Evolutionary conservation across 495 filamentous ascomycete genomes (phyloP), one percentile per base, ranked within the genome.

Genomic region (Tuber calosporum): DNA sequence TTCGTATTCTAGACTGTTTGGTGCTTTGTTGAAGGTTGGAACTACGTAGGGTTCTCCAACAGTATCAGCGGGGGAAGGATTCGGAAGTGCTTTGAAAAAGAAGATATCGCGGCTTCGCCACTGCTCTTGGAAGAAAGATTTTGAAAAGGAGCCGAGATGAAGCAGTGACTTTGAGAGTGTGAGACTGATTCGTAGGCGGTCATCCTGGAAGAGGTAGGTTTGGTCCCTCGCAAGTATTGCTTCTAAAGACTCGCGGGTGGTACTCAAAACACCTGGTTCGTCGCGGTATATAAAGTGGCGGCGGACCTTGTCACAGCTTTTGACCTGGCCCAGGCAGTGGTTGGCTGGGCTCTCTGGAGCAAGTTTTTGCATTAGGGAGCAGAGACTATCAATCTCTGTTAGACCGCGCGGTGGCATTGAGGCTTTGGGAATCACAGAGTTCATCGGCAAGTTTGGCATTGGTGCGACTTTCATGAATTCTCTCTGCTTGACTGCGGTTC

Each of bases 51-150:
- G 74, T n/a, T 45, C 13, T n/a, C 43, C 39, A 48, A 68, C 15
- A 6, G 22, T 41, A 19, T 34, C 36, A 17, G 15, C 26, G n/a
- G 37, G 22, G 20, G 37, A 40, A 8, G 45, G 2, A 22, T 70
- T 19, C 11, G 73, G 48, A 7, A 42, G 3, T 42, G 66, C 42
- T 1, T 40, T 30, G 67, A 73, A 75, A 42, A 75, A 75, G 45
- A 75, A 73, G 5, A 75, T 73, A 37, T 75, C 66, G 1, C 70
- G 40, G 45, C 74, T 73, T 53, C 70, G 66, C 74, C 74, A 73
- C 45, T 45, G 67, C 39, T 69, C 67, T 69, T 48, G 70, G 62
- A 75, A 75, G 67, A 66, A 73, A n/a, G 74, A 75, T 34, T 19
- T 69, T n/a, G 74, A 66, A 36, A 42, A 73, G 30, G 70, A 42